These are phyloP conservation scores for Lanmaoa pseudosensibilis DNA, from an alignment of 768 basidiomycete species.

Conservation along the genomic window DNA sequence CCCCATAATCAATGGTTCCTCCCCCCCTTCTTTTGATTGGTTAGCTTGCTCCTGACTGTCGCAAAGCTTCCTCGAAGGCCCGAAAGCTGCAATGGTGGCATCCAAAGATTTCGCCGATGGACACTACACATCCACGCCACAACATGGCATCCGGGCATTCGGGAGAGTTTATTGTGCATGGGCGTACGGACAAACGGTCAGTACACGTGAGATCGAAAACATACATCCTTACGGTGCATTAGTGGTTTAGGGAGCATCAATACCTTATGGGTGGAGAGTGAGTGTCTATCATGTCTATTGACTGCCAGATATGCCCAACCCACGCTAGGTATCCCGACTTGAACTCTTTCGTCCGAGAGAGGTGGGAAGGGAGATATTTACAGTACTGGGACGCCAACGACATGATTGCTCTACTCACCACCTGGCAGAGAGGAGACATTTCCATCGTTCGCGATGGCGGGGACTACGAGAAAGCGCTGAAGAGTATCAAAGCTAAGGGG, in stretches of 20 bases:
- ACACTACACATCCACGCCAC: conserved; percentile 49
- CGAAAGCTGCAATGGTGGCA: conserved; percentile 51
- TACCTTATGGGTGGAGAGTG: conserved; percentile 46
- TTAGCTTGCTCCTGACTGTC: not conserved
- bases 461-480: conserved; percentile 42
- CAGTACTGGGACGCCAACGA: conserved; percentile 56
- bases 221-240: conserved; percentile 1
- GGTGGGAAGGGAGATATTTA: conserved; percentile 50
- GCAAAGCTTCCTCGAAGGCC: conserved; percentile 59
- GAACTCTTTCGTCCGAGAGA: conserved; percentile 48
- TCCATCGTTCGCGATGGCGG: conserved; percentile 46
- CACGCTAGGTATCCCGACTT: conserved; percentile 45
- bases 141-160: conserved; percentile 55
- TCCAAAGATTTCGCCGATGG: conserved; percentile 57
- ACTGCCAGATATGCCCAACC: not conserved
- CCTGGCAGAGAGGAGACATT: conserved; percentile 55
- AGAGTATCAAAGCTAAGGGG: conserved; percentile 49
- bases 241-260: conserved; percentile 57
- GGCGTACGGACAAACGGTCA: conserved; percentile 58
- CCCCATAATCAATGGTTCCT: conserved; percentile 54
- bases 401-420: conserved; percentile 47
- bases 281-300: conserved; percentile 10
- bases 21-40: not conserved
- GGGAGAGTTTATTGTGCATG: conserved; percentile 59
- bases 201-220: conserved; percentile 10